A percentile compares a stretch with the other conserved stretches of the same genome.
phyloP scores from a whole-genome alignment of 495 filamentous ascomycete genomes.

The Trichoderma asperelloides region DNA sequence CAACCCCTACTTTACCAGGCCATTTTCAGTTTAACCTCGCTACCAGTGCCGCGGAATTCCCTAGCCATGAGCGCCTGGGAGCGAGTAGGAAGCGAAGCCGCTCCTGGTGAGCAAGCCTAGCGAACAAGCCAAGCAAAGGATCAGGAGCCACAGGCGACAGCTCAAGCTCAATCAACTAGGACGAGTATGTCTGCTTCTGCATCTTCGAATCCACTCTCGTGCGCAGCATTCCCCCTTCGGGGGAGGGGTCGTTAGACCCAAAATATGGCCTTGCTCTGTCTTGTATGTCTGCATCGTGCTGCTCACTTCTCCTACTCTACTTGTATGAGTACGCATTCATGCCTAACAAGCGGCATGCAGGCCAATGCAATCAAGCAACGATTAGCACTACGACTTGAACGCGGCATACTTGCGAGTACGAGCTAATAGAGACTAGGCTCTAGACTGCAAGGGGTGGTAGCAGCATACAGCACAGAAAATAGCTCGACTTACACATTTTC shows the following conservation, averaged over 20 bases:
- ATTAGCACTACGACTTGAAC: background rate
- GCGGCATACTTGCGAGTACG: background rate
- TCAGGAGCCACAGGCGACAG: background rate
- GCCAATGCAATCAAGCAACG: background rate
- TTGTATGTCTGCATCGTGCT: background rate
- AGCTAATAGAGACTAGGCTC: background rate
- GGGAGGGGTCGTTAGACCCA: background rate
- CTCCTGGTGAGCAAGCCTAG: background rate
- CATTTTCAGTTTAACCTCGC: background rate
- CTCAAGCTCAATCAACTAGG: background rate
- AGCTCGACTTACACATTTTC: background rate
- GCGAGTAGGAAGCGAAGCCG: constrained; percentile 6
- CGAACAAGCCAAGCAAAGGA: background rate
- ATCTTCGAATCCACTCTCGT: background rate
- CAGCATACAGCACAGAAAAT: background rate
- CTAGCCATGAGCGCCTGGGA: background rate
- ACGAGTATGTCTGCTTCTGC: background rate
- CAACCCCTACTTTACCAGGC: background rate
- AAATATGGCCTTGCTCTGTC: background rate
- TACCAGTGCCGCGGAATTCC: background rate
- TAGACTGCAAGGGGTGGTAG: background rate
- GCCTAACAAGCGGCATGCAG: constrained; percentile 1
- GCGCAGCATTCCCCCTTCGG: background rate
- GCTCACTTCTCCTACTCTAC: background rate
- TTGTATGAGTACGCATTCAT: background rate